These are phyloP conservation scores for Blastomyces gilchristii DNA, from an alignment of 2,329 filamentous ascomycete genomes.

Conservation along the genomic window DNA sequence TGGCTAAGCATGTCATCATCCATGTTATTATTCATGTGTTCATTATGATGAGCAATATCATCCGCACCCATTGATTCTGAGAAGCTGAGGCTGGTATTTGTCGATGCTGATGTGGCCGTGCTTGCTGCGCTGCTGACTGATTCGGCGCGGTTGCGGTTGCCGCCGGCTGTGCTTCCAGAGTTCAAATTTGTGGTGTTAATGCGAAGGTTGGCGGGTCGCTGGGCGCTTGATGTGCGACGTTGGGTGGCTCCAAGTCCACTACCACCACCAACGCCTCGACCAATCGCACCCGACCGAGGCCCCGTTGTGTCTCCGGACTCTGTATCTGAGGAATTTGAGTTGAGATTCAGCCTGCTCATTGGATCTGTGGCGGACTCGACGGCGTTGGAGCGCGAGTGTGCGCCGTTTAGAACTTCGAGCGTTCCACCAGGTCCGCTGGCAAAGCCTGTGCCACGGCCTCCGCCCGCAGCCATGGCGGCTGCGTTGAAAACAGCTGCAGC, in stretches of 20 bases:
- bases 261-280: background rate
- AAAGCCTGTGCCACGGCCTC: slow-evolving; percentile 71
- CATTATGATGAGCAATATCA: background rate
- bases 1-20: slow-evolving; percentile 15
- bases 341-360: slow-evolving; percentile 22
- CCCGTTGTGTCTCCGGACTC: slow-evolving; percentile 26
- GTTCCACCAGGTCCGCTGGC: slow-evolving; percentile 43
- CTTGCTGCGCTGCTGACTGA: slow-evolving; percentile 33
- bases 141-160: slow-evolving; percentile 21
- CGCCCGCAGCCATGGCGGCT: slow-evolving; percentile 92
- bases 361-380: slow-evolving; percentile 17
- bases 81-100: slow-evolving; percentile 30
- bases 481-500: slow-evolving; percentile 97
- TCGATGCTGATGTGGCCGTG: slow-evolving; percentile 31
- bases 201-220: slow-evolving; percentile 23
- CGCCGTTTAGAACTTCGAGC: slow-evolving; percentile 34
- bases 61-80: slow-evolving; percentile 26
- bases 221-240: slow-evolving; percentile 12
- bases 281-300: background rate
- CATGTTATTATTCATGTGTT: background rate
- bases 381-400: slow-evolving; percentile 20
- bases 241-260: background rate
- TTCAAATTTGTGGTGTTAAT: slow-evolving; percentile 30
- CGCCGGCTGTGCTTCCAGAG: slow-evolving; percentile 15
- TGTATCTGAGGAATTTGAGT: slow-evolving; percentile 33